Base-by-base conservation (phyloP, 257 asterid species). In the Solanum raphanifolium region DNA sequence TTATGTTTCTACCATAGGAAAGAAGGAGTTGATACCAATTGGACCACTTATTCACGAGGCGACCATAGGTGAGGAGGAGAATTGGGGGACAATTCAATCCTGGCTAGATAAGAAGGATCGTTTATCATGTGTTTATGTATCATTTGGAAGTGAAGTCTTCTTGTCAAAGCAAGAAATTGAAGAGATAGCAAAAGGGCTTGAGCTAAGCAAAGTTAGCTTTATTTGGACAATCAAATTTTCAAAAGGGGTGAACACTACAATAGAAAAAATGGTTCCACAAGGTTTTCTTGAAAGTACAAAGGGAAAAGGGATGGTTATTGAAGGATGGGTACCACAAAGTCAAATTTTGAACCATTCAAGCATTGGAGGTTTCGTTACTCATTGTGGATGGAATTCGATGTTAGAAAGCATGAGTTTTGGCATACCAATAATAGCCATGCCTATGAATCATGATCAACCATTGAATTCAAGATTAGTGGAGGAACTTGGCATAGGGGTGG, bases 361-460 rank as follows among this genome's bases (percentile, higher is more conserved):
- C 5, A 86, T 86, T 8, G 79, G 38, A 29, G 73, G 71, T 34
- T 86, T 86, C 2, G 21, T 86, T 1, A 86, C 36, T 86, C 58
- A 86, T 7, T 72, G 84, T 62, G 83, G 58, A 72, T 86, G 84
- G 84, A 86, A 72, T 5, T 69, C 55, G 21, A 36, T 48, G 7
- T 36, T 48, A 35, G 55, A 86, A 35, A 86, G 73, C 36, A 71
- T 86, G 21, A 46, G 20, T 10, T 46, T 23, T 86, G 73, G 88
- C 1, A 25, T 86, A 13, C 84, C 58, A 5, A 72, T 86, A 15
- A 72, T 86, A 86, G 84, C 73, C 69, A 32, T 72, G 58, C 88
- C 73, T 71, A 41, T 86, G n/a, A 75, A 86, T 72, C 84, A 71
- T 71, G 84, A 86, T 21, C 88, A 86, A 62, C 73, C 88, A 20